These are phyloP conservation scores for Alloascoidea hylecoeti DNA, from an alignment of 805 yeast species.

Conservation along the genomic window DNA sequence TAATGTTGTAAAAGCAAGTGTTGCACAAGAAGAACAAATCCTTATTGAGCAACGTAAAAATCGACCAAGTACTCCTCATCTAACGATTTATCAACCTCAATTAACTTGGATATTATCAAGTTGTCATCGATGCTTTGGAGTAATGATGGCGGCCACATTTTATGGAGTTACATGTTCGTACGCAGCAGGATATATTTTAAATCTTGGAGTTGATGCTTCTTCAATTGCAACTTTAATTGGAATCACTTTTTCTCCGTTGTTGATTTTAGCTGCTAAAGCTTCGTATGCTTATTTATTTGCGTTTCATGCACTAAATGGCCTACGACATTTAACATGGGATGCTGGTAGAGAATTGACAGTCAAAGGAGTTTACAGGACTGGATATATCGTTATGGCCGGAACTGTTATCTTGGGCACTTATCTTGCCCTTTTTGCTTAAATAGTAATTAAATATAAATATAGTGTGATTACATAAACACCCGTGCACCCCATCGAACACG, in stretches of 20 bases:
- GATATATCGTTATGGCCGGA: conserved; percentile 53
- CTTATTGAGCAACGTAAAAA: conserved; percentile 56
- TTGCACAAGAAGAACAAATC: conserved; percentile 41
- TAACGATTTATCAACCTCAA: conserved; percentile 67
- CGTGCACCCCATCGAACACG: no score
- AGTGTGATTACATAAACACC: no score
- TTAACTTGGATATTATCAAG: conserved; percentile 56
- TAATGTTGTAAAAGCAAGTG: no score
- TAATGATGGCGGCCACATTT: conserved; percentile 54
- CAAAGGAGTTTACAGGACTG: conserved; percentile 73
- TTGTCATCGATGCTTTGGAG: conserved; percentile 64
- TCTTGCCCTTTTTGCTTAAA: neutral
- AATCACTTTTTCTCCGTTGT: conserved; percentile 39
- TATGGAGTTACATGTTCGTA: conserved; percentile 55
- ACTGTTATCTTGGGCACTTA: conserved; percentile 32
- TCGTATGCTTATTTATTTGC: conserved; percentile 59
- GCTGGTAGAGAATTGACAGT: conserved; percentile 52
- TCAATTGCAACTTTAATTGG: conserved; percentile 30
- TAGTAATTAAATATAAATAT: no score
- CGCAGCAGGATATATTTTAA: conserved; percentile 45
- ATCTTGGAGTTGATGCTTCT: conserved; percentile 28
- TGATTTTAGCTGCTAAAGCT: conserved; percentile 43
- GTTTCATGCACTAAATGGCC: conserved; percentile 57
- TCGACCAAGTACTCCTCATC: conserved; percentile 71
- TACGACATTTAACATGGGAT: conserved; percentile 80